These are phyloP conservation scores for Babesia ovata DNA, from an alignment of 169 alveolate genomes.

Conservation along the genomic window DNA sequence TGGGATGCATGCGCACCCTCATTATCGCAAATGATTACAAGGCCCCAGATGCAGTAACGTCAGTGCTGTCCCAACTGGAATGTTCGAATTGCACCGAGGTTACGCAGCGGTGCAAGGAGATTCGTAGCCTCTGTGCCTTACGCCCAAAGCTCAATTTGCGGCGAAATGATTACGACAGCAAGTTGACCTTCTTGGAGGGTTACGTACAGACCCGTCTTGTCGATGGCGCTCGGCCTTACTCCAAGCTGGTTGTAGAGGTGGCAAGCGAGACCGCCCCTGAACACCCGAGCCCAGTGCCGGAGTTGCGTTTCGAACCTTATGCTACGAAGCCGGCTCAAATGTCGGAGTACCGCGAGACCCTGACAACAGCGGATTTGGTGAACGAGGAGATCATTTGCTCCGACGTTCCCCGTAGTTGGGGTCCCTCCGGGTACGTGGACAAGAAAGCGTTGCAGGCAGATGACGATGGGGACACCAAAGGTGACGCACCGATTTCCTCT, in stretches of 20 bases:
- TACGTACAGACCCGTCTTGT: background rate
- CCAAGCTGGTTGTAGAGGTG: background rate
- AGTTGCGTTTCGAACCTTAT: slow-evolving; percentile 36
- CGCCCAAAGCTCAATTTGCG: background rate
- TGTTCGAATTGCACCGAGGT: slow-evolving; percentile 32
- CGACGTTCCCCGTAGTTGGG: slow-evolving; percentile 46
- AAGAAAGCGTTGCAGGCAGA: background rate
- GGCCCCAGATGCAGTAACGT: slow-evolving; percentile 4
- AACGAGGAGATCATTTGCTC: slow-evolving; percentile 20
- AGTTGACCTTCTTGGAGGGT: slow-evolving; percentile 3
- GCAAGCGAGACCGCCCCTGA: background rate
- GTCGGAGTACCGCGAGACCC: slow-evolving; percentile 21
- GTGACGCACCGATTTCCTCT: background rate
- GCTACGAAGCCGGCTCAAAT: slow-evolving; percentile 5
- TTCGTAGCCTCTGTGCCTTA: slow-evolving; percentile 14
- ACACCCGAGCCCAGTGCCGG: slow-evolving; percentile 1
- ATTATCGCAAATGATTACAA: slow-evolving; percentile 25
- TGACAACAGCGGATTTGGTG: slow-evolving; percentile 12
- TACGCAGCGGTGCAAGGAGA: slow-evolving; percentile 55
- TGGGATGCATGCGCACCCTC: slow-evolving; percentile 41
- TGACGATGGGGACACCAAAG: background rate
- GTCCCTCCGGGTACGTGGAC: slow-evolving; percentile 34
- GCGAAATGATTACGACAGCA: background rate
- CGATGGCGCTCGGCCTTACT: slow-evolving; percentile 6
- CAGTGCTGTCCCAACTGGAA: slow-evolving; percentile 27